Percentiles rank a stretch among this genome's conserved stretches.
These are phyloP conservation scores for Tetraselmis striata DNA, from an alignment of 139 green algal species.

Conservation along the genomic window DNA sequence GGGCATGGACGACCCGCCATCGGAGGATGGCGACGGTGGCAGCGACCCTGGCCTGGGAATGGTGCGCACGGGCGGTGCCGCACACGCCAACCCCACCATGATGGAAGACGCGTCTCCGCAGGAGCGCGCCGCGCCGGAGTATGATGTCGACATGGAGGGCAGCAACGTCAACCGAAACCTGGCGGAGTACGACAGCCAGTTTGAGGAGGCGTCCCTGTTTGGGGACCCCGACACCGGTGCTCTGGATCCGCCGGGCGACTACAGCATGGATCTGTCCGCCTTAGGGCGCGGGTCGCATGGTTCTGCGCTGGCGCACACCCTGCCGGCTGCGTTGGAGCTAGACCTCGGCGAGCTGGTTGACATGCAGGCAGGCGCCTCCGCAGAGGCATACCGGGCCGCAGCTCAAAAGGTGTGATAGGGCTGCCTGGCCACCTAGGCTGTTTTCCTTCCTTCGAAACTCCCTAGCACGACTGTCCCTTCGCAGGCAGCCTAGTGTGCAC, in stretches of 20 bases:
- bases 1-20: neutral
- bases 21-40: neutral
- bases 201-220: neutral
- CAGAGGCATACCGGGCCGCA: neutral
- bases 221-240: neutral
- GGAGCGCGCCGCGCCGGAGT: neutral
- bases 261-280: neutral
- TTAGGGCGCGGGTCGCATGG: neutral
- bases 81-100: no score
- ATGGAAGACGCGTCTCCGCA: no score
- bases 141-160: neutral
- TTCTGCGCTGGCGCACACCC: slow-evolving; percentile 37
- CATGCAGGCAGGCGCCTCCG: slow-evolving; percentile 27
- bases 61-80: no score
- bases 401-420: neutral
- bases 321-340: slow-evolving; percentile 51
- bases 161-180: neutral
- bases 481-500: no score
- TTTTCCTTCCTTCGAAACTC: no score
- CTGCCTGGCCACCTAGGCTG: no score
- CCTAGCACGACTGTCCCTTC: no score
- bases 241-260: neutral
- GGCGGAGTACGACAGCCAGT: neutral
- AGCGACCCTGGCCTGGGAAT: neutral
- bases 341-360: slow-evolving; percentile 42